Evolutionary conservation across 2,329 filamentous ascomycete genomes (phyloP).

Genomic region (Zasmidium angulare): DNA sequence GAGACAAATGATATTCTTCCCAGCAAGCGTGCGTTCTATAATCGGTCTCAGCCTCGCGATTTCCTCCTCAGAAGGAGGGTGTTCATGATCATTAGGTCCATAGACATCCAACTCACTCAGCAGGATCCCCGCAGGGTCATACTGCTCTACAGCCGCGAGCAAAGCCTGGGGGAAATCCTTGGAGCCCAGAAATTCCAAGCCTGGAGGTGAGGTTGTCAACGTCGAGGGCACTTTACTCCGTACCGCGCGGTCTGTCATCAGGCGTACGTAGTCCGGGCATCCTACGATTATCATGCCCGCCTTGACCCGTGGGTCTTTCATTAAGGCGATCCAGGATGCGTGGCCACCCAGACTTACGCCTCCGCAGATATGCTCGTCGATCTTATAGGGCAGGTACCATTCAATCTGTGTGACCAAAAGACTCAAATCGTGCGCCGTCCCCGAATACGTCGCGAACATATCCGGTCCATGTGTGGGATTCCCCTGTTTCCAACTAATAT

Average conservation of each 20-base stretch:
- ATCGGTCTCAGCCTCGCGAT: slow-evolving; percentile 42
- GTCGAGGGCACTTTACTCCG: slow-evolving; percentile 62
- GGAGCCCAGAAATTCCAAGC: slow-evolving; percentile 70
- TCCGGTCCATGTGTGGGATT: slow-evolving; percentile 84
- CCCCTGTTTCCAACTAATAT: slow-evolving; percentile 75
- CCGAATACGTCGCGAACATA: slow-evolving; percentile 78
- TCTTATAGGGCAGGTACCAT: slow-evolving; percentile 61
- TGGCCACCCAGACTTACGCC: slow-evolving; percentile 88
- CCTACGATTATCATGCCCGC: slow-evolving; percentile 80
- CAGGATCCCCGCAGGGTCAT: slow-evolving; percentile 75
- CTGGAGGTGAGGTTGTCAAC: slow-evolving; percentile 51
- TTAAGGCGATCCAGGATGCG: slow-evolving; percentile 77
- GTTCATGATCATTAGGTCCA: slow-evolving; percentile 29
- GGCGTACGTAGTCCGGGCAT: slow-evolving; percentile 80
- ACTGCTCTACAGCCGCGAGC: slow-evolving; percentile 60
- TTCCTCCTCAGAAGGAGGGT: slow-evolving; percentile 44
- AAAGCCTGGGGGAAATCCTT: slow-evolving; percentile 72
- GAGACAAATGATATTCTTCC: slow-evolving; percentile 65
- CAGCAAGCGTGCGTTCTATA: slow-evolving; percentile 40
- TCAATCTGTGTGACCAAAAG: slow-evolving; percentile 74
- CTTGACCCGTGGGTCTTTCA: slow-evolving; percentile 76
- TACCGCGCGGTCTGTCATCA: slow-evolving; percentile 77
- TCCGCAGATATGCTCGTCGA: slow-evolving; percentile 68
- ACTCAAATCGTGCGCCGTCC: slow-evolving; percentile 72
- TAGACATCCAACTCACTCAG: slow-evolving; percentile 47